Evolutionary conservation across 1,284 basidiomycete species (phyloP).

Genomic region (Trichosporon ovoides): DNA sequence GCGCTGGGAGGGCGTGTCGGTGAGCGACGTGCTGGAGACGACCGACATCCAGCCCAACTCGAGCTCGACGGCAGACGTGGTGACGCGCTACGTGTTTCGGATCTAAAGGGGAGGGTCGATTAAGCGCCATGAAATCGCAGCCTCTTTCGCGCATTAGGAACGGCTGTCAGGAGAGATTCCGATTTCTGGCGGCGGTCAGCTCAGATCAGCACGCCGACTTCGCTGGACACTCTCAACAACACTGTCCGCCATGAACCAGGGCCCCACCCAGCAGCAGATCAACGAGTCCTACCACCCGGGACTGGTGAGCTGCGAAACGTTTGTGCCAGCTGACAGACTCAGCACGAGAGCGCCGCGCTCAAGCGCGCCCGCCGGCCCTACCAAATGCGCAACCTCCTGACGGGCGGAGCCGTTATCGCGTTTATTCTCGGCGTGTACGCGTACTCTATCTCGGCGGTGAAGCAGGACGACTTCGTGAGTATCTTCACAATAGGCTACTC

Average conservation of each 20-base stretch:
- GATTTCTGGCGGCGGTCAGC: slow-evolving; percentile 4
- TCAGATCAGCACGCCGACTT: neutral
- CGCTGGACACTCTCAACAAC: neutral
- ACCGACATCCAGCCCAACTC: neutral
- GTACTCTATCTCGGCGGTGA: slow-evolving; percentile 89
- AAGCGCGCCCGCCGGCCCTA: slow-evolving; percentile 81
- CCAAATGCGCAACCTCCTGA: slow-evolving; percentile 69
- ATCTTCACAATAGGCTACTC: too few relatives aligned
- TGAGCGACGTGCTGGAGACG: neutral
- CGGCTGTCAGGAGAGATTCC: neutral
- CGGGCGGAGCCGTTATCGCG: slow-evolving; percentile 64
- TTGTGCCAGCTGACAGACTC: slow-evolving; percentile 6
- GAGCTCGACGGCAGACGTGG: neutral
- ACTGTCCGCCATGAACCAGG: slow-evolving; percentile 7
- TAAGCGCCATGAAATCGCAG: neutral
- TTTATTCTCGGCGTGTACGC: slow-evolving; percentile 83
- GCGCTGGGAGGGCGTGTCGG: neutral
- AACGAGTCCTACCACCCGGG: slow-evolving; percentile 27
- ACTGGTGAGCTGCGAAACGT: neutral
- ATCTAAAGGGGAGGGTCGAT: neutral
- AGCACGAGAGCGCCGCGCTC: slow-evolving; percentile 81
- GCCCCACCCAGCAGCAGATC: slow-evolving; percentile 12
- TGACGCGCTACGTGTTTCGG: slow-evolving; percentile 6
- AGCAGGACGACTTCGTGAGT: slow-evolving; percentile 77
- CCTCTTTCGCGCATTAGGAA: neutral